These are phyloP conservation scores for Afroboletus lepidellus DNA, from an alignment of 1,284 basidiomycete genomes.

Conservation along the genomic window DNA sequence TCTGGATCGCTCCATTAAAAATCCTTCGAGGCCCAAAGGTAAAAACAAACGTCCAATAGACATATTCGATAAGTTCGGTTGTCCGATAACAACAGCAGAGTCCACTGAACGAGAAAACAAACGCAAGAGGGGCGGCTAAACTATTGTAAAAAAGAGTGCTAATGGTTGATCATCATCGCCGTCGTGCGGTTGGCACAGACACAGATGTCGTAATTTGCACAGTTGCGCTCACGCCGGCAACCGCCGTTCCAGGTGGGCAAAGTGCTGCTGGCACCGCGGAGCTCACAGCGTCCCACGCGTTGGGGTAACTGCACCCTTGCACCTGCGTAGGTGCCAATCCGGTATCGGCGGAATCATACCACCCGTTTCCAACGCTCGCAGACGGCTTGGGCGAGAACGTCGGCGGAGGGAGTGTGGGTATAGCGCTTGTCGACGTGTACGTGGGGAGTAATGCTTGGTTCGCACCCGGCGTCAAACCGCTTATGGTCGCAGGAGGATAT, in stretches of 20 bases:
- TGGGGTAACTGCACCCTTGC: conserved; percentile 62
- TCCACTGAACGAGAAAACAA: conserved; percentile 3
- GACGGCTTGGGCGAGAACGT: conserved; percentile 51
- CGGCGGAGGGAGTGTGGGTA: conserved; percentile 59
- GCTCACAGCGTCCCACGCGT: conserved; percentile 57
- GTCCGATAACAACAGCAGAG: background rate
- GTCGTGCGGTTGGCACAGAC: conserved; percentile 4
- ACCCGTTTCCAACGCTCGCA: conserved; percentile 64
- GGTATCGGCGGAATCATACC: conserved; percentile 65
- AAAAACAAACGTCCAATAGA: conserved; percentile 2
- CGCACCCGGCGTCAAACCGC: conserved; percentile 24
- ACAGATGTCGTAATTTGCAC: conserved; percentile 11
- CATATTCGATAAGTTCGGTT: background rate
- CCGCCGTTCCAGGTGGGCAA: conserved; percentile 42
- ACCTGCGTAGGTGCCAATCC: conserved; percentile 54
- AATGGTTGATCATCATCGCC: conserved; percentile 4
- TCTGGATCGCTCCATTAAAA: conserved; percentile 1
- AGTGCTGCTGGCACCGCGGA: conserved; percentile 45
- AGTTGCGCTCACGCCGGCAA: conserved; percentile 1
- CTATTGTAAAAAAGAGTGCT: background rate
- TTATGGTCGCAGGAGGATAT: conserved; percentile 56
- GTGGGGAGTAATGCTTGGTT: conserved; percentile 45
- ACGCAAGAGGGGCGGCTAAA: background rate
- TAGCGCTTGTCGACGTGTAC: conserved; percentile 68
- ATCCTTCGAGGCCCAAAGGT: background rate